Evolutionary conservation across 192 early-diverging fungal species (phyloP), one percentile per base, ranked within the genome.

Genomic region (Coemansia biformis): DNA sequence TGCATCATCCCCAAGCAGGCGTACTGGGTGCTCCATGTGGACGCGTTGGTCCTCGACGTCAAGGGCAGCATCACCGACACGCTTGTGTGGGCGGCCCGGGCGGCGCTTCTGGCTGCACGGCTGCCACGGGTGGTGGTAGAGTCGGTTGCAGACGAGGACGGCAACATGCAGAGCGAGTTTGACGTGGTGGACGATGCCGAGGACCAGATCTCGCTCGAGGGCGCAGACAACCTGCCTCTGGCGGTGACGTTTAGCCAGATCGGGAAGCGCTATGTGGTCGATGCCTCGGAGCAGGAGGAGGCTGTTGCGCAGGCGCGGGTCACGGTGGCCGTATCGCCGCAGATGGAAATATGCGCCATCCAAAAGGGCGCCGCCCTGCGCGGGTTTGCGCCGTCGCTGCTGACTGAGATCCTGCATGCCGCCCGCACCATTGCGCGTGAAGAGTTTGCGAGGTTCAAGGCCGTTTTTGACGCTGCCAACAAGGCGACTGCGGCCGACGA

Each of bases 11-110:
- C 90, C 7, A 85, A 86, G 13, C 72, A 84, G 42, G 80, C 86
- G 13, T 93, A 91, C 65, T 99, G 93, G 93, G 70, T 95, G 32
- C 63, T 97, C 11, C 84, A 92, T 44, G 75, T 95, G 8, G 93
- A 97, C 50, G 93, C 86, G 2, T 63, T 95, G 78, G 87, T 96
- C 11, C 66, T 99, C 51, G 91, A 93, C 41, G 89, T 84, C 54
- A 87, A 80, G 24, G 96, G 96, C 15, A 90, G 89, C 50, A 48
- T 95, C 30, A 51, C 89, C 14, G 96, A 99, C 70, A 69, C 84
- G 13, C 79, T 96, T 39, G 83, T 90, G 35, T 79, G 91, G 68
- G 90, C 92, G 15, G 79, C 83, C 5, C 77, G 91, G 9, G 96
- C 89, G 0, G 94, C 96, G 18, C 71, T 99, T n/a, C 67, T 76